Evolutionary conservation across 2,329 filamentous ascomycete species (phyloP).

Genomic region (Diplodia mutila): DNA sequence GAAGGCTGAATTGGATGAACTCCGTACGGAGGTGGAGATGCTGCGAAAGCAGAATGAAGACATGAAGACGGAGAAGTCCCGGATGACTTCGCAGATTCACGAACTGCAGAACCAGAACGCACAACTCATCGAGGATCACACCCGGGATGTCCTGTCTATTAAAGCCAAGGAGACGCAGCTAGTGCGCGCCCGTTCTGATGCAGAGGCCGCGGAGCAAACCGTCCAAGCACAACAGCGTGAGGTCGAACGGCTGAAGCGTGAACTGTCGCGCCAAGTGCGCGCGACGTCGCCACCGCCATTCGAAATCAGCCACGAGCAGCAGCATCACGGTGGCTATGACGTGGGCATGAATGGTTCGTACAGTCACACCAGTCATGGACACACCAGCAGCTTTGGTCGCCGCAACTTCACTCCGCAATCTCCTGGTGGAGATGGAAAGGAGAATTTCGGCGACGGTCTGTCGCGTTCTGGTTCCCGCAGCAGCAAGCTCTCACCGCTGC

Average conservation of each 20-base stretch:
- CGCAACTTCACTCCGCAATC: constrained; percentile 36
- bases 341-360: constrained; percentile 63
- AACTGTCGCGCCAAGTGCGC: constrained; percentile 62
- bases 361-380: constrained; percentile 57
- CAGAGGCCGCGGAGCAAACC: constrained; percentile 82
- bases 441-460: constrained; percentile 45
- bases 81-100: constrained; percentile 82
- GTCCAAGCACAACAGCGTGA: constrained; percentile 85
- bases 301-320: constrained; percentile 43
- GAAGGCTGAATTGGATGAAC: constrained; percentile 87
- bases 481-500: constrained; percentile 45
- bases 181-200: constrained; percentile 86
- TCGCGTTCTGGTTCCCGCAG: constrained; percentile 36
- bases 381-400: constrained; percentile 37
- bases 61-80: constrained; percentile 77
- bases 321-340: constrained; percentile 51
- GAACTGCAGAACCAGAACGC: constrained; percentile 98
- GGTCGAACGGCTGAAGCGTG: constrained; percentile 90
- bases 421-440: constrained; percentile 51
- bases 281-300: constrained; percentile 60
- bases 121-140: constrained; percentile 95
- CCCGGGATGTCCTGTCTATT: constrained; percentile 90
- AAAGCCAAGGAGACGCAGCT: constrained; percentile 98
- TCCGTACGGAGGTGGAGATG: constrained; percentile 80
- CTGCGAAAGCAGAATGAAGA: constrained; percentile 77